phyloP scores from a whole-genome alignment of 495 filamentous ascomycete genomes.

The Lindgomyces ingoldianus region DNA sequence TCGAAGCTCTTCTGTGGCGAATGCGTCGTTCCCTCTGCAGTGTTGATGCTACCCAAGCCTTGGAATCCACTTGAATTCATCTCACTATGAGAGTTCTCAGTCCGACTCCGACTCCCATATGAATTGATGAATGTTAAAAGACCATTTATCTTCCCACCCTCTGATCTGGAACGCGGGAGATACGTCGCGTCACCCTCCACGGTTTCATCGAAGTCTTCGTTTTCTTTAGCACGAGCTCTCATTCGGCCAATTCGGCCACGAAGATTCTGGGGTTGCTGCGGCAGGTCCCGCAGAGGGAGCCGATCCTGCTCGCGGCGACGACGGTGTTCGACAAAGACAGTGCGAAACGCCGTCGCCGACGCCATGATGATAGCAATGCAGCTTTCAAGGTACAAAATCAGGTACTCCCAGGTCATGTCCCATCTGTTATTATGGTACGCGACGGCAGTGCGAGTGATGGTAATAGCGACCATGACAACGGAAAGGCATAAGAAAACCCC shows the following conservation, averaged over 20 bases:
- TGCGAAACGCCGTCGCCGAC: neutral
- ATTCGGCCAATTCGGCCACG: neutral
- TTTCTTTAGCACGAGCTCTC: neutral
- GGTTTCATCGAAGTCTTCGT: neutral
- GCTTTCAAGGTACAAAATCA: neutral
- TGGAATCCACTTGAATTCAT: too few species aligned
- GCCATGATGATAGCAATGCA: constrained; percentile 2
- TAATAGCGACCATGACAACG: neutral
- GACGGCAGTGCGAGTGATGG: neutral
- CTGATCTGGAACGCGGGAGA: neutral
- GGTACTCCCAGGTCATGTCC: neutral
- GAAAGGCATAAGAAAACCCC: constrained; percentile 9
- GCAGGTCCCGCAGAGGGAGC: neutral
- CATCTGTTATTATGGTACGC: neutral
- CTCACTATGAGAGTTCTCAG: too few species aligned
- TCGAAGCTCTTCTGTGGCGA: too few species aligned
- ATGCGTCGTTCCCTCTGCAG: too few species aligned
- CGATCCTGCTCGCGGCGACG: neutral
- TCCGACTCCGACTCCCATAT: too few species aligned
- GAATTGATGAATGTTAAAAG: neutral
- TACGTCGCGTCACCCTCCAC: neutral
- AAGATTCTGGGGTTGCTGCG: neutral
- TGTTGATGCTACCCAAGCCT: too few species aligned
- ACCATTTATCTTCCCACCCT: neutral
- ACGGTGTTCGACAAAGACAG: neutral